Evolutionary conservation across 331 rosid species (phyloP).

Genomic region (Rosa hybrid): DNA sequence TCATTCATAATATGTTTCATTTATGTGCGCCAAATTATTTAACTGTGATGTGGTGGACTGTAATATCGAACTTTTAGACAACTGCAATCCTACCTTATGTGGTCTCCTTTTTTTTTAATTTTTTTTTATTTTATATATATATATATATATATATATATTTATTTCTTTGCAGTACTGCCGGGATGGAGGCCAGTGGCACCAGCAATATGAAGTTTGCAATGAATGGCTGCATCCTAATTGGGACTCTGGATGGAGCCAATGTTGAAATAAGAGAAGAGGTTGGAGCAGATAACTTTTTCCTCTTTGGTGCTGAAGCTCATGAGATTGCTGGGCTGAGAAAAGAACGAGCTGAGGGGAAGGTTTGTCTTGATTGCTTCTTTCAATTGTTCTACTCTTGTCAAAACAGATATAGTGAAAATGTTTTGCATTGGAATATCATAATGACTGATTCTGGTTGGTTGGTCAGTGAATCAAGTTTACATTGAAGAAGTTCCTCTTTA

Average conservation of each 20-base stretch:
- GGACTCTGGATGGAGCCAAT: constrained; percentile 98
- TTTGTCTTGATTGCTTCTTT: constrained; percentile 33
- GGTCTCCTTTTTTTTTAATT: not conserved
- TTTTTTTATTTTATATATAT: not conserved
- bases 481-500: not conserved
- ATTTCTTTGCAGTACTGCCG: constrained; percentile 76
- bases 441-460: constrained; percentile 5
- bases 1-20: constrained; percentile 16
- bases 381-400: constrained; percentile 15
- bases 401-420: not conserved
- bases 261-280: constrained; percentile 97
- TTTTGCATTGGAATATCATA: not conserved
- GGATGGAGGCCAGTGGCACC: constrained; percentile 99
- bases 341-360: constrained; percentile 95
- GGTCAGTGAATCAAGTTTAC: not conserved
- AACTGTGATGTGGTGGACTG: not conserved
- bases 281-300: constrained; percentile 92
- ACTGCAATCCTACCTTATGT: not conserved
- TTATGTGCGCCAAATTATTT: not conserved
- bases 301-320: constrained; percentile 93
- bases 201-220: constrained; percentile 99
- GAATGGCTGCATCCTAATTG: constrained; percentile 94
- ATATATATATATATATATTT: not conserved
- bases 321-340: constrained; percentile 90
- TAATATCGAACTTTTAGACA: not conserved